These are phyloP conservation scores for Trebouxiophyceae sp. DNA, from an alignment of 163 green algal genomes.

Conservation along the genomic window DNA sequence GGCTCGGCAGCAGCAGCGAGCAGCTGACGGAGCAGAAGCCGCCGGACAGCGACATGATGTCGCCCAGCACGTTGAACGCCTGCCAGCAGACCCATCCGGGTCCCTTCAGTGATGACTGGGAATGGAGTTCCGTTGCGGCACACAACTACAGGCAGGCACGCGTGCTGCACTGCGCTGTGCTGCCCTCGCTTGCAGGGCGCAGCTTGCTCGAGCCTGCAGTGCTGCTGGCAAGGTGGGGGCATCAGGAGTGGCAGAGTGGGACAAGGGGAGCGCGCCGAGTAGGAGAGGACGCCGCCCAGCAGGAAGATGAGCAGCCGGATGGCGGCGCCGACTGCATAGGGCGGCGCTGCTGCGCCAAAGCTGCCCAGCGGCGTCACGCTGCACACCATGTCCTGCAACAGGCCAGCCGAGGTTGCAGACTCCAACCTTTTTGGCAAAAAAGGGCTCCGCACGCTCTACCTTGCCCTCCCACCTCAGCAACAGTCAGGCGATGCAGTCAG, in stretches of 20 bases:
- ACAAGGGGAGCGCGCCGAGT: slow-evolving; percentile 3
- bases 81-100: too few relatives aligned
- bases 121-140: too few relatives aligned
- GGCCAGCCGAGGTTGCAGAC: neutral
- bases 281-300: neutral
- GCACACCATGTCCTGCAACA: slow-evolving; percentile 25
- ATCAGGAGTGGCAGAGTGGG: too few relatives aligned
- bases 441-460: neutral
- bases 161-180: too few relatives aligned
- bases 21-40: slow-evolving; percentile 31
- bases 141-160: too few relatives aligned
- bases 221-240: too few relatives aligned
- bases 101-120: too few relatives aligned
- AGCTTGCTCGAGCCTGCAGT: too few relatives aligned
- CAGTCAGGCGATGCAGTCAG: too few relatives aligned
- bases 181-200: too few relatives aligned
- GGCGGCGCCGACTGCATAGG: neutral
- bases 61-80: slow-evolving; percentile 20
- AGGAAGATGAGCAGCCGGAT: slow-evolving; percentile 16
- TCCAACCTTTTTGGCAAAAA: neutral
- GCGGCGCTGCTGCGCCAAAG: neutral
- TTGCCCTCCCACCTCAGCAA: too few relatives aligned
- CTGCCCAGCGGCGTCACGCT: slow-evolving; percentile 8
- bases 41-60: slow-evolving; percentile 26
- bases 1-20: slow-evolving; percentile 31